Base-by-base conservation (phyloP, 2,329 filamentous ascomycete genomes). In the Pestalotiopsis sp. region DNA sequence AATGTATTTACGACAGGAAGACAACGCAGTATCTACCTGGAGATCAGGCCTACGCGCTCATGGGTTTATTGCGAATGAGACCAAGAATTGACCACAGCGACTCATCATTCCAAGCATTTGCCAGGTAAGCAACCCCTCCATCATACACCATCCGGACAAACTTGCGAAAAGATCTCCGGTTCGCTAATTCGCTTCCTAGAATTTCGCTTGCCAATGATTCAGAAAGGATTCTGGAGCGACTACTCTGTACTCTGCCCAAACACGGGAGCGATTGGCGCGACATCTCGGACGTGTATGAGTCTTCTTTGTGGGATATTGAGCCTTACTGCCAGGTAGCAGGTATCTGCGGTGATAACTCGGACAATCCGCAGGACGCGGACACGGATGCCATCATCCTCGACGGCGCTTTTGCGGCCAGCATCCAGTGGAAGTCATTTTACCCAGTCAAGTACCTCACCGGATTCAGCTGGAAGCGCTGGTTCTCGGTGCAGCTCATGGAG, bases 311-410 rank as follows among this genome's bases (percentile, higher is more conserved):
- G 77, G 78, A 81, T 27, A 80, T 81, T 9, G 73, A 74, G 52
- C 78, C 79, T 4, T 71, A 75, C 39, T 76, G 71, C 5, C 77
- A 80, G 61, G 77, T 81, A 1, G 77, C 76, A 17, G 79, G 72
- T 13, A 77, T 81, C 41, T 73, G 76, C 14, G 57, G 57, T 31
- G 1, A 6, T 20, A 27, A 25, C 57, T 61, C 57, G 4, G 23
- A 61, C 4, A 61, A 23, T 17, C 57, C 14, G 57, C 20, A 31
- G 27, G 27, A 14, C 13, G 1, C 57, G 20, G 76, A 78, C 6
- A 72, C 78, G 7, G 78, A 81, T 52, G 79, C 77, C 13, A 74
- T 81, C 64, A 71, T 80, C 20, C 70, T 80, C 3, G 79, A 81
- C 31, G 76, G 76, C 12, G 78, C 78, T 4, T 69, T 73, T 61